Percentiles rank a stretch among this genome's conserved stretches.
These are phyloP conservation scores for Flaveria floridana DNA, from an alignment of 140 eudicot species.

Conservation along the genomic window DNA sequence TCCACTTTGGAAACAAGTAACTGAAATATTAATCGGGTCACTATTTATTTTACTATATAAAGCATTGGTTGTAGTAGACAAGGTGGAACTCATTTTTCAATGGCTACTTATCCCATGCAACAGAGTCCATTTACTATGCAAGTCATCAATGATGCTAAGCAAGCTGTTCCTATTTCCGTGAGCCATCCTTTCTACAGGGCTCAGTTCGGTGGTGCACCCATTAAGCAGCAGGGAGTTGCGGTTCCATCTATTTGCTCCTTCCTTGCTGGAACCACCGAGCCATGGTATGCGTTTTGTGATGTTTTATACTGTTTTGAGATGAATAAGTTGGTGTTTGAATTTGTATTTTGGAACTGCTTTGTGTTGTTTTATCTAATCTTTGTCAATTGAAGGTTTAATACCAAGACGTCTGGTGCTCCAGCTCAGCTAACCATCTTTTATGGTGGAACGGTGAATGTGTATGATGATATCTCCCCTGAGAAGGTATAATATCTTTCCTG, in stretches of 20 bases:
- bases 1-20: background rate
- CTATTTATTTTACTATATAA: slow-evolving; percentile 29
- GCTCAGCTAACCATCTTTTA: slow-evolving; percentile 78
- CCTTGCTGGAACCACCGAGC: slow-evolving; percentile 61
- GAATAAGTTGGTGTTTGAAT: background rate
- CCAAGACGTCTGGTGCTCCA: slow-evolving; percentile 53
- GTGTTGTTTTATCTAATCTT: background rate
- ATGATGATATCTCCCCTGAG: slow-evolving; percentile 62
- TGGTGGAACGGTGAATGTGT: slow-evolving; percentile 70
- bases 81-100: slow-evolving; percentile 41
- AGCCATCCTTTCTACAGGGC: slow-evolving; percentile 48
- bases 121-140: slow-evolving; percentile 47
- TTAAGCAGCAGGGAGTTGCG: slow-evolving; percentile 53
- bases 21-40: slow-evolving; percentile 13
- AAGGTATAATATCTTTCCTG: slow-evolving; percentile 45
- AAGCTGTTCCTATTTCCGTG: slow-evolving; percentile 40
- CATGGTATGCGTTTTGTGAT: slow-evolving; percentile 44
- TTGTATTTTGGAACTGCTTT: background rate
- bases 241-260: slow-evolving; percentile 45
- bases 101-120: slow-evolving; percentile 48
- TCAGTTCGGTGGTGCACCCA: slow-evolving; percentile 47
- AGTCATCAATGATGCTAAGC: slow-evolving; percentile 43
- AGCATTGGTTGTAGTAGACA: slow-evolving; percentile 40
- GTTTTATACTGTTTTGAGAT: background rate
- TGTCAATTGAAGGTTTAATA: slow-evolving; percentile 37